These are phyloP conservation scores for Boeremia exigua DNA, from an alignment of 2,329 filamentous ascomycete genomes.

Conservation along the genomic window DNA sequence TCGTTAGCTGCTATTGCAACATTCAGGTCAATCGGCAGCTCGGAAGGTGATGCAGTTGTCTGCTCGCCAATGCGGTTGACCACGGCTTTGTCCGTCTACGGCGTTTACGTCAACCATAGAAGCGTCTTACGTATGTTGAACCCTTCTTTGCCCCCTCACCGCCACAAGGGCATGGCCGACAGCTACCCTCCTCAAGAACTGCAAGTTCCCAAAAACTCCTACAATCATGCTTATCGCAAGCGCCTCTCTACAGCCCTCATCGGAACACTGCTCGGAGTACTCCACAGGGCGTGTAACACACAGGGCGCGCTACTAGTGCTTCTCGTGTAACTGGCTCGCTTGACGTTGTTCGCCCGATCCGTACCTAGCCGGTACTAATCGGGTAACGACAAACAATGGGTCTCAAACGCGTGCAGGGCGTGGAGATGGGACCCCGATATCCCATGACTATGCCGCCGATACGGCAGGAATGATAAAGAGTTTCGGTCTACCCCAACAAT, in stretches of 20 bases:
- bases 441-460: conserved; percentile 12
- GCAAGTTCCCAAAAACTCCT: neutral
- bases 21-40: neutral
- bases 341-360: conserved; percentile 34
- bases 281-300: conserved; percentile 22
- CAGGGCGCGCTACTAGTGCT: conserved; percentile 20
- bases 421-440: conserved; percentile 6
- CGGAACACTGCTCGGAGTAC: conserved; percentile 17
- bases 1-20: neutral
- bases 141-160: conserved; percentile 5
- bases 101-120: conserved; percentile 2
- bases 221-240: conserved; percentile 1
- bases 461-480: conserved; percentile 14
- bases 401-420: conserved; percentile 32
- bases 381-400: conserved; percentile 24
- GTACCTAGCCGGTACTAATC: conserved; percentile 41
- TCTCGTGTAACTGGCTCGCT: conserved; percentile 23
- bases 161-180: neutral
- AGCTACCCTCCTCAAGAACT: neutral
- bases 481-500: conserved; percentile 1
- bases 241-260: neutral
- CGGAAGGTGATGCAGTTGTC: neutral
- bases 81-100: conserved; percentile 18
- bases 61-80: conserved; percentile 6
- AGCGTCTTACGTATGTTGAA: conserved; percentile 30